These are phyloP conservation scores for Volutella citrinella DNA, from an alignment of 2,329 filamentous ascomycete genomes.

Conservation along the genomic window DNA sequence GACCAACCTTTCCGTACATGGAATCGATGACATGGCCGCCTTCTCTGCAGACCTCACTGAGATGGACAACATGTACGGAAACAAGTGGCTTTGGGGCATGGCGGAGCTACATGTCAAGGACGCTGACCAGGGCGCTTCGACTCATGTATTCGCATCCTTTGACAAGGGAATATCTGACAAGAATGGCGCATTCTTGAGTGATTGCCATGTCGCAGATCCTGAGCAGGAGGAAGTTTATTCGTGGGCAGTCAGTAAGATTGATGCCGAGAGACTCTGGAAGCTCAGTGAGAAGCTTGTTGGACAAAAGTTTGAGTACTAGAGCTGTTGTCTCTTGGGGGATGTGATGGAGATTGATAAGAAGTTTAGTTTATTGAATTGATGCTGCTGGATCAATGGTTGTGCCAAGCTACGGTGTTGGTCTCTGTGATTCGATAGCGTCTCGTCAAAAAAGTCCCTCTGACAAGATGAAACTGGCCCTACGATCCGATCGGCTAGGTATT, in stretches of 20 bases:
- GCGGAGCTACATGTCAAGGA: background rate
- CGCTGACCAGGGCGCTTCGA: conserved; percentile 8
- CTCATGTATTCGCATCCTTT: conserved; percentile 14
- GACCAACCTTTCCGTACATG: conserved; percentile 2
- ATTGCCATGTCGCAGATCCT: conserved; percentile 12
- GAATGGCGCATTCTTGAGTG: conserved; percentile 9
- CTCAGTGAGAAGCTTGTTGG: conserved; percentile 15
- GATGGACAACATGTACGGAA: conserved; percentile 3
- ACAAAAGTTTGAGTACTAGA: conserved; percentile 6
- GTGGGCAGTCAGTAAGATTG: conserved; percentile 11
- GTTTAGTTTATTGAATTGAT: no score
- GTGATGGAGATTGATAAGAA: no score
- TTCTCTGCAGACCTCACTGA: background rate
- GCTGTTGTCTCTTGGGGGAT: background rate
- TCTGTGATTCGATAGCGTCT: no score
- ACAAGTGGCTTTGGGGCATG: conserved; percentile 9
- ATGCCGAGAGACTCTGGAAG: conserved; percentile 13
- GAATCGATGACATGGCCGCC: background rate
- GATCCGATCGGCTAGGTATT: no score
- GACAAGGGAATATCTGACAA: conserved; percentile 3
- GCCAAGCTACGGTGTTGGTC: no score
- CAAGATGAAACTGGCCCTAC: no score
- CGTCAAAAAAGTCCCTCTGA: no score
- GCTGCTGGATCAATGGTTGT: no score
- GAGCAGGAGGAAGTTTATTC: conserved; percentile 9